Evolutionary conservation across 2,329 filamentous ascomycete species (phyloP), one percentile per base, ranked within the genome.

Genomic region (Fusarium irregulare): DNA sequence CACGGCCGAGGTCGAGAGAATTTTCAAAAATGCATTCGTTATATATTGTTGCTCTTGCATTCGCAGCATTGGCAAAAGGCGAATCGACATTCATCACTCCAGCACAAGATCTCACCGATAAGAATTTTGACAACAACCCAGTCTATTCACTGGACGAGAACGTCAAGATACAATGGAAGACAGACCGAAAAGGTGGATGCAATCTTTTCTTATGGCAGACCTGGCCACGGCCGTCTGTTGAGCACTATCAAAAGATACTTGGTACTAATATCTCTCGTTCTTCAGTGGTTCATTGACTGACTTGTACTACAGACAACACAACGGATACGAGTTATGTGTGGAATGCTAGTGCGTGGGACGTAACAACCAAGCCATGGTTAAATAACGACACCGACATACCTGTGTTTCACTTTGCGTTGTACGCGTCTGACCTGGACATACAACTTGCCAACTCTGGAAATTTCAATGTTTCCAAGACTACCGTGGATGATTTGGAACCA

Each of bases 181-280:
- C 61, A 1, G 45, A 50, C 0, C 20, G 32, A 7, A 4, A 21
- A 8, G 60, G 42, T 2, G 34, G 23, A 1, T 64, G 61, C 2
- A 64, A 64, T n/a, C 51, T 64, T 6, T 50, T 64, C 1, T 0
- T 64, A 16, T 64, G 61, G 61, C 60, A 58, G 0, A n/a, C 41
- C 0, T 64, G 63, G 10, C 61, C 60, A 1, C 57, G n/a, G 3
- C 18, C 23, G 1, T n/a, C 25, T 0, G 7, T 34, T 0, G 37
- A 34, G n/a, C 9, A 14, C 3, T 64, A 48, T 3, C 8, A 27
- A 2, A 62, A 13, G 8, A 11, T 64, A 11, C 8, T 64, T 13
- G 49, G 60, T 64, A 37, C 34, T 3, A 0, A 13, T 32, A 2
- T 2, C 0, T 2, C 14, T 2, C 1, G 6, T 3, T 14, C 1